phyloP scores from a whole-genome alignment of 1,284 basidiomycete genomes.

The Leccinum pachyderme region DNA sequence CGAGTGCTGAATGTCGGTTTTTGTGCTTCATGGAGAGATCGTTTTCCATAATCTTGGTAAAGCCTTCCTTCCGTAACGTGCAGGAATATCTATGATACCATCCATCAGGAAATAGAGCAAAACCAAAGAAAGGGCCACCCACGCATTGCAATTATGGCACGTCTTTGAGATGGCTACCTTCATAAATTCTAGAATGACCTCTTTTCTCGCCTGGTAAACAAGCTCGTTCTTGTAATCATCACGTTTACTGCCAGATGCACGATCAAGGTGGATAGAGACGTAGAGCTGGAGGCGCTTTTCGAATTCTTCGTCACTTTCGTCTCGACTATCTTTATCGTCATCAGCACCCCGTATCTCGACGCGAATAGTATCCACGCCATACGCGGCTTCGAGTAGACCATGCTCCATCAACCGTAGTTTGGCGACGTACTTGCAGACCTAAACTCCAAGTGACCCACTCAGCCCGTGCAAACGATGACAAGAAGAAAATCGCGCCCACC shows the following conservation, averaged over 20 bases:
- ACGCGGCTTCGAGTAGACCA: slow-evolving; percentile 83
- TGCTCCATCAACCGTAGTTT: slow-evolving; percentile 89
- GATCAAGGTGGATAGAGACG: slow-evolving; percentile 63
- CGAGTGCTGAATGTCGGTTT: slow-evolving; percentile 52
- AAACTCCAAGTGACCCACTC: slow-evolving; percentile 11
- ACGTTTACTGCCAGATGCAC: slow-evolving; percentile 59
- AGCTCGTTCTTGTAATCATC: slow-evolving; percentile 88
- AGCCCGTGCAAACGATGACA: slow-evolving; percentile 9
- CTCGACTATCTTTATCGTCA: slow-evolving; percentile 35
- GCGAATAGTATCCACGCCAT: slow-evolving; percentile 68
- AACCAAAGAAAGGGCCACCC: slow-evolving; percentile 38
- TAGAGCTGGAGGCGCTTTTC: slow-evolving; percentile 71
- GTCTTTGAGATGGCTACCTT: slow-evolving; percentile 67
- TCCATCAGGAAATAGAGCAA: slow-evolving; percentile 4
- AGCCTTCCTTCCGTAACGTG: slow-evolving; percentile 91
- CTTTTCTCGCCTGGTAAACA: slow-evolving; percentile 87
- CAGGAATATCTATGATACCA: slow-evolving; percentile 62
- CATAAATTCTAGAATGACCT: slow-evolving; percentile 81
- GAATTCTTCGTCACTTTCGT: slow-evolving; percentile 64
- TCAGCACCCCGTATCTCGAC: slow-evolving; percentile 40
- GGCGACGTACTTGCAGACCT: slow-evolving; percentile 83
- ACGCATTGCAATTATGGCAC: slow-evolving; percentile 87
- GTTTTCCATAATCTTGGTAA: slow-evolving; percentile 94
- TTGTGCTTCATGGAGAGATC: slow-evolving; percentile 85
- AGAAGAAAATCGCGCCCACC: slow-evolving; percentile 48